Percentiles rank a stretch among this genome's conserved stretches.
Evolutionary conservation across 2,329 filamentous ascomycete genomes (phyloP).

Genomic region (Trichophyton mentagrophytes): DNA sequence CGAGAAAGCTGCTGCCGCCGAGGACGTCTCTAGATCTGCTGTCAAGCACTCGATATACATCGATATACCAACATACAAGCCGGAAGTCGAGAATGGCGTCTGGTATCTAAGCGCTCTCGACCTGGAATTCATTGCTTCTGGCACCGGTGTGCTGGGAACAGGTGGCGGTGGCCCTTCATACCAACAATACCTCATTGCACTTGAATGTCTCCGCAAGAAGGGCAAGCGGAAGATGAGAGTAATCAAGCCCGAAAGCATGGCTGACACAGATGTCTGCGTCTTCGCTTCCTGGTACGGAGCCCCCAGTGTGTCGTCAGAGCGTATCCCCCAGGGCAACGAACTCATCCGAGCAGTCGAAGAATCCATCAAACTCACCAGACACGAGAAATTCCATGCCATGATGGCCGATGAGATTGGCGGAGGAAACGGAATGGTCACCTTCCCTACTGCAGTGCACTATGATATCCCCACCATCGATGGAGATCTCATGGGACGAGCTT

Average conservation of each 20-base stretch:
- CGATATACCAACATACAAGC: constrained; percentile 23
- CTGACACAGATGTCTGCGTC: constrained; percentile 30
- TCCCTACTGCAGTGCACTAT: constrained; percentile 33
- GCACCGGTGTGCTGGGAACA: constrained; percentile 27
- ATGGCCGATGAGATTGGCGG: constrained; percentile 24
- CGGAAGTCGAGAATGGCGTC: constrained; percentile 20
- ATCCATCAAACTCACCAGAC: constrained; percentile 15
- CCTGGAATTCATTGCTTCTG: constrained; percentile 27
- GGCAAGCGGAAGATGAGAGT: constrained; percentile 29
- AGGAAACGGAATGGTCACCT: constrained; percentile 28
- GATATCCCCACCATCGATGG: constrained; percentile 32
- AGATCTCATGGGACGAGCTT: constrained; percentile 32
- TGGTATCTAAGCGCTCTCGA: constrained; percentile 29
- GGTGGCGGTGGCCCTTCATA: constrained; percentile 33
- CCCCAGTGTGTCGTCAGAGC: constrained; percentile 21
- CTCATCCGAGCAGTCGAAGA: constrained; percentile 29
- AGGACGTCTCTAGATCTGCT: constrained; percentile 5
- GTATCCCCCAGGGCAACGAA: constrained; percentile 17
- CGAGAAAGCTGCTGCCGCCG: constrained; percentile 7
- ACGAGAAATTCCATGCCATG: constrained; percentile 29
- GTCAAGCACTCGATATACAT: constrained; percentile 11
- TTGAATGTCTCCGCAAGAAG: constrained; percentile 27
- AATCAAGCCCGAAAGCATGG: constrained; percentile 26
- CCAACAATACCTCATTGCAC: constrained; percentile 35
- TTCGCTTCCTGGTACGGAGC: constrained; percentile 37